A percentile compares a stretch with the other conserved stretches of the same genome.
These are phyloP conservation scores for Scedosporium dehoogii DNA, from an alignment of 2,329 filamentous ascomycete genomes.

Conservation along the genomic window DNA sequence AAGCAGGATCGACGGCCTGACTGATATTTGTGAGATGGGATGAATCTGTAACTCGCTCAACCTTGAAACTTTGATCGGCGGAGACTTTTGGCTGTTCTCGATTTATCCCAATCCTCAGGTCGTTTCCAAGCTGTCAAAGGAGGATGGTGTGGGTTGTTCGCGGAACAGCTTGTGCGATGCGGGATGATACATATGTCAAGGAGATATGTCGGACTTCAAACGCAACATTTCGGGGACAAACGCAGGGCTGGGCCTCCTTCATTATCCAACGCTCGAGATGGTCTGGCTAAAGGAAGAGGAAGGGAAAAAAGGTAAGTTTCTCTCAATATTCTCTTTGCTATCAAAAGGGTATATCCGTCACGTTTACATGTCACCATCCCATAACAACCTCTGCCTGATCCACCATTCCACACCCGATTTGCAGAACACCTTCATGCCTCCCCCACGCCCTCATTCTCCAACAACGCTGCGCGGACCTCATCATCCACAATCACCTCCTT, in stretches of 20 bases:
- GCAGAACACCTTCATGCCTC: conserved; percentile 15
- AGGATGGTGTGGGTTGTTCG: too few relatives aligned
- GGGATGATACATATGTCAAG: too few relatives aligned
- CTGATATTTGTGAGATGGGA: background rate
- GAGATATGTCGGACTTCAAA: too few relatives aligned
- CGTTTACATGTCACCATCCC: background rate
- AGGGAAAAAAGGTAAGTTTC: background rate
- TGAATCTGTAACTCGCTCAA: conserved; percentile 2
- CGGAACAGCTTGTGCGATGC: too few relatives aligned
- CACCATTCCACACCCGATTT: background rate
- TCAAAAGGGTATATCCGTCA: background rate
- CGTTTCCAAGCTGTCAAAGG: background rate
- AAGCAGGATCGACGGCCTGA: background rate
- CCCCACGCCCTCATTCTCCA: conserved; percentile 21
- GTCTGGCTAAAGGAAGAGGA: background rate
- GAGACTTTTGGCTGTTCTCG: background rate
- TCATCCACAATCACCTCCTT: conserved; percentile 32
- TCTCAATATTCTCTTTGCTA: background rate
- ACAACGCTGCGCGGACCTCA: conserved; percentile 14
- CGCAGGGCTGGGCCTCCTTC: too few relatives aligned
- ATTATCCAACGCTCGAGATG: too few relatives aligned
- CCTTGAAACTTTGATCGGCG: background rate
- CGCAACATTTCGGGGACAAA: too few relatives aligned
- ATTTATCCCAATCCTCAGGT: background rate
- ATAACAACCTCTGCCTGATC: background rate